These are phyloP conservation scores for Nakaseomyces glabratus DNA, from an alignment of 1,139 yeast genomes.

Conservation along the genomic window DNA sequence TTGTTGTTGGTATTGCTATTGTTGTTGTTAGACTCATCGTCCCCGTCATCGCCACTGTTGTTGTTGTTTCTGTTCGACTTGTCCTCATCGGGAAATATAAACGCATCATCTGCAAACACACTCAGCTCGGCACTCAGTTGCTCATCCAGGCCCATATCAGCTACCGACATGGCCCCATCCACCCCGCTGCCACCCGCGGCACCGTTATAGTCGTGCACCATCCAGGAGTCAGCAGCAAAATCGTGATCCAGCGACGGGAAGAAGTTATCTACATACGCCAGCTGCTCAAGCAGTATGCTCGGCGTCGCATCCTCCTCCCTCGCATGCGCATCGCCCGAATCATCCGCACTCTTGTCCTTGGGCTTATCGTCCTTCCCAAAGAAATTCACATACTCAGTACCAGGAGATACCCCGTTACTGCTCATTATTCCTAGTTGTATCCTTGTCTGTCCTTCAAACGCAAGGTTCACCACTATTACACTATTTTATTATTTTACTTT, in stretches of 20 bases:
- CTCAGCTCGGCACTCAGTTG: slow-evolving; percentile 64
- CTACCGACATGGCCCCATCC: not conserved
- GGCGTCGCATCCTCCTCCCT: slow-evolving; percentile 35
- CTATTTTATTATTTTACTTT: too few species aligned
- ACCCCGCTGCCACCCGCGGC: slow-evolving; percentile 1
- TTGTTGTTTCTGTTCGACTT: slow-evolving; percentile 36
- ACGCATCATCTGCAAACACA: slow-evolving; percentile 72
- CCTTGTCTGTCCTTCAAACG: too few species aligned
- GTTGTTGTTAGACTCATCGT: slow-evolving; percentile 10
- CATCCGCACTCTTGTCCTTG: not conserved
- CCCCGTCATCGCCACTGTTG: slow-evolving; percentile 8
- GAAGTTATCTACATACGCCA: slow-evolving; percentile 68
- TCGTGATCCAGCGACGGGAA: slow-evolving; percentile 41
- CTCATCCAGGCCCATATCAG: slow-evolving; percentile 45
- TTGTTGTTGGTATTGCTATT: slow-evolving; percentile 9
- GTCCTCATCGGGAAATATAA: slow-evolving; percentile 71
- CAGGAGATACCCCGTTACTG: too few species aligned
- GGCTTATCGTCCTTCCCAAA: slow-evolving; percentile 4
- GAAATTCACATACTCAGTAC: slow-evolving; percentile 3
- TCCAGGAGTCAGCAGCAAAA: slow-evolving; percentile 23
- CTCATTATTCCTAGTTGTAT: too few species aligned
- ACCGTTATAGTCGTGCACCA: slow-evolving; percentile 11
- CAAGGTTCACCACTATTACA: too few species aligned
- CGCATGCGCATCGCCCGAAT: not conserved
- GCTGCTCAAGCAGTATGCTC: slow-evolving; percentile 61